Percentiles rank a stretch among this genome's conserved stretches.
phyloP scores from a whole-genome alignment of 768 basidiomycete species.

The Pleurotus djamor region DNA sequence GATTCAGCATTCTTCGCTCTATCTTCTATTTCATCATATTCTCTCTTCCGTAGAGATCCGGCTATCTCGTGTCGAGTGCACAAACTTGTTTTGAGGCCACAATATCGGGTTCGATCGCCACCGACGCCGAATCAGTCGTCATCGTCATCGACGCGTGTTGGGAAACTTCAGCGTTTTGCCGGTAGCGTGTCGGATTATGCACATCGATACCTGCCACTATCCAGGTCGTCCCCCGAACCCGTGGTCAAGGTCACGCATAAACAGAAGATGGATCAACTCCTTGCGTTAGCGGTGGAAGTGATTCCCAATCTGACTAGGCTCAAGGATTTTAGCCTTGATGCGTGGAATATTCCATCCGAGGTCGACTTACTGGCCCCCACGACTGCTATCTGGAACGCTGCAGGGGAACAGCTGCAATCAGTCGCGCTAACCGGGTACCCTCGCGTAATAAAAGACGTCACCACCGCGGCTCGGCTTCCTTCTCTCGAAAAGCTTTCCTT shows the following conservation, averaged over 20 bases:
- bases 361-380: conserved; percentile 30
- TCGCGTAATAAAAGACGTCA: conserved; percentile 28
- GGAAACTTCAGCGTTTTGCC: background rate
- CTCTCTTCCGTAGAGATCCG: conserved; percentile 14
- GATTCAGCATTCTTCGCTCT: no score
- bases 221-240: conserved; percentile 5
- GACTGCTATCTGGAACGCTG: conserved; percentile 33
- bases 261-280: conserved; percentile 17
- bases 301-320: conserved; percentile 30
- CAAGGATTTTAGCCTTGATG: conserved; percentile 33
- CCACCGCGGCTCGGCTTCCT: conserved; percentile 25
- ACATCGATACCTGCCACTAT: conserved; percentile 1
- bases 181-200: background rate
- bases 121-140: conserved; percentile 3
- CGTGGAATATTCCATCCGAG: conserved; percentile 29
- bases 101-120: conserved; percentile 10
- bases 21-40: background rate
- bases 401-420: conserved; percentile 30
- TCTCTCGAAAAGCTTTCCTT: conserved; percentile 32
- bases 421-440: conserved; percentile 36
- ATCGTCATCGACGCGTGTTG: background rate
- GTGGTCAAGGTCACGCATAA: background rate
- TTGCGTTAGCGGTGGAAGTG: conserved; percentile 23
- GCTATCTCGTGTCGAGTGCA: conserved; percentile 21
- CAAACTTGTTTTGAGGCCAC: conserved; percentile 11